These are phyloP conservation scores for Aspergillus coremiiformis DNA, from an alignment of 495 filamentous ascomycete genomes.

Conservation along the genomic window DNA sequence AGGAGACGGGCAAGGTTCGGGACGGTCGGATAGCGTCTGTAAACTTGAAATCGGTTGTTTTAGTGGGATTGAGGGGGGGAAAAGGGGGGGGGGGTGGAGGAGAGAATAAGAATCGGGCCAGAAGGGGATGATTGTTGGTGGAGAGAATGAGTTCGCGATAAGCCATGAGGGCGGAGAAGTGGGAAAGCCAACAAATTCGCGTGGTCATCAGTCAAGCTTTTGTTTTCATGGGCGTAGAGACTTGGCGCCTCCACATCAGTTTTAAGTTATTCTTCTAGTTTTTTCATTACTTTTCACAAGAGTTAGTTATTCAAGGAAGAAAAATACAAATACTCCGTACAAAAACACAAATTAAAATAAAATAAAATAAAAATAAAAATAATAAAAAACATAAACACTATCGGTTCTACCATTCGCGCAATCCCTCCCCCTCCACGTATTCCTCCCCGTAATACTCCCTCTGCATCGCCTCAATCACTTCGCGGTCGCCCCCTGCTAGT, in stretches of 20 bases:
- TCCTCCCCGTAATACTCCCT: conserved; percentile 54
- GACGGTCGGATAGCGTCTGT: conserved; percentile 1
- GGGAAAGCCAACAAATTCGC: background rate
- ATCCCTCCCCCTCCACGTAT: conserved; percentile 54
- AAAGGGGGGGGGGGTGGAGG: too few relatives aligned
- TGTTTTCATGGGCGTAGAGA: background rate
- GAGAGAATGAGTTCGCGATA: background rate
- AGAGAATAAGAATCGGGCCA: too few relatives aligned
- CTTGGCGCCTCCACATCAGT: conserved; percentile 17
- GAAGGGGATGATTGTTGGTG: too few relatives aligned
- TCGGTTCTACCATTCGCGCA: conserved; percentile 47
- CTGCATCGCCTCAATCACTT: conserved; percentile 44
- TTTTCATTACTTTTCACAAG: background rate
- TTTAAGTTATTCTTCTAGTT: background rate
- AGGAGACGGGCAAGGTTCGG: background rate
- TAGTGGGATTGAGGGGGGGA: too few relatives aligned
- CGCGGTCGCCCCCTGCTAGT: conserved; percentile 44
- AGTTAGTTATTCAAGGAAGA: too few relatives aligned
- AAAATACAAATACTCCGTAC: too few relatives aligned
- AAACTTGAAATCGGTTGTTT: too few relatives aligned
- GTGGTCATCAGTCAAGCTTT: conserved; percentile 1
- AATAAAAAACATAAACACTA: too few relatives aligned
- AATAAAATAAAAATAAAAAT: too few relatives aligned
- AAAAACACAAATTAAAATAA: too few relatives aligned
- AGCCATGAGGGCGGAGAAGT: background rate